Conservation (phyloP, 225 moss, liverwort and hornwort species). For the Polytrichum commune region DNA sequence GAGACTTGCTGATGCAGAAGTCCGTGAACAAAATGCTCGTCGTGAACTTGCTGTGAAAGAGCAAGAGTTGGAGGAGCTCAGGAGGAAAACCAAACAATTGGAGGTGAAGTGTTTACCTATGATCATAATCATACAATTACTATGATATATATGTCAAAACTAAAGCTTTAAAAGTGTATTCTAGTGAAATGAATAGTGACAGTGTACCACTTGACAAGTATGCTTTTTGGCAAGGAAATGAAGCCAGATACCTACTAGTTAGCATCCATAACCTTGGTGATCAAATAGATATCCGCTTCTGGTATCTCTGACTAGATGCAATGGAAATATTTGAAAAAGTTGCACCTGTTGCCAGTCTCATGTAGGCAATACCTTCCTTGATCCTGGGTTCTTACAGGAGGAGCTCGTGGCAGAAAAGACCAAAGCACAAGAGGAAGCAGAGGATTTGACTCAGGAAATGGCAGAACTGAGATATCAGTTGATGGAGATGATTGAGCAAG, state of each 20-base stretch:
- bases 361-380: not conserved
- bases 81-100: conserved; percentile 21
- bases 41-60: conserved; percentile 32
- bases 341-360: not conserved
- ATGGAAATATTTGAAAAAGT: too few species aligned
- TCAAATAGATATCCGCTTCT: not conserved
- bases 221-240: too few species aligned
- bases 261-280: too few species aligned
- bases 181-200: too few species aligned
- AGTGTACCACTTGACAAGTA: too few species aligned
- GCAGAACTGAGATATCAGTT: conserved; percentile 63
- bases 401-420: conserved; percentile 46
- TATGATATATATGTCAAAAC: too few species aligned
- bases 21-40: conserved; percentile 31
- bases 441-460: conserved; percentile 74
- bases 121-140: too few species aligned
- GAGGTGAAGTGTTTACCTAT: conserved; percentile 23
- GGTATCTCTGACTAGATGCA: too few species aligned
- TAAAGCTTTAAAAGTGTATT: too few species aligned
- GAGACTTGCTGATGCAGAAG: conserved; percentile 40
- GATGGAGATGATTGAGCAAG: conserved; percentile 66
- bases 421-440: conserved; percentile 56
- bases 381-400: conserved; percentile 29
- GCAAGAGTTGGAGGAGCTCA: conserved; percentile 30
- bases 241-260: too few species aligned